Percentiles rank a stretch among this genome's conserved stretches.
Evolutionary conservation across 2,329 filamentous ascomycete species (phyloP).

Genomic region (Fusarium graminum): DNA sequence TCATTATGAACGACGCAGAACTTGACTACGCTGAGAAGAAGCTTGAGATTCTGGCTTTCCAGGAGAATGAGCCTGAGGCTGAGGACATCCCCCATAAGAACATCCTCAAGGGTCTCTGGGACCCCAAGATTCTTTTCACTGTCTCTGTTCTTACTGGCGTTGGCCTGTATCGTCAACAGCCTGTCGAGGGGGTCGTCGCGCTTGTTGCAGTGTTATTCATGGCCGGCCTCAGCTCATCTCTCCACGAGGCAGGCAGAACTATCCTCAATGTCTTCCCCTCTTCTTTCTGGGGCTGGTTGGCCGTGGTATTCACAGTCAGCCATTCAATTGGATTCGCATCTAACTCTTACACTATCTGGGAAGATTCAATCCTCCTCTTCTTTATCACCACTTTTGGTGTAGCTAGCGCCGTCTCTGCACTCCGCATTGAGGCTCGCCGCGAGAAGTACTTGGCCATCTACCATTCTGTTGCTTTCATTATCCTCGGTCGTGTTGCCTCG

Average conservation of each 20-base stretch:
- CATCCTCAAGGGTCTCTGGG: conserved; percentile 55
- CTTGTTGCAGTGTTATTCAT: conserved; percentile 54
- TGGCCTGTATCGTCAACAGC: conserved; percentile 52
- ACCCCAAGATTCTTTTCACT: conserved; percentile 53
- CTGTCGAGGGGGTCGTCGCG: conserved; percentile 55
- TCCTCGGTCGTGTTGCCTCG: conserved; percentile 83
- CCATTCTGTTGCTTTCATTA: conserved; percentile 85
- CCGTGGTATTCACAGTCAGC: conserved; percentile 82
- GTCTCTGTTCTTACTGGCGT: conserved; percentile 49
- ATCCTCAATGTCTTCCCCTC: conserved; percentile 71
- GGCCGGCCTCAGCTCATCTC: conserved; percentile 59
- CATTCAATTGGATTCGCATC: conserved; percentile 96
- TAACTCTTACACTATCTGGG: conserved; percentile 99
- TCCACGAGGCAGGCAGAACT: conserved; percentile 60
- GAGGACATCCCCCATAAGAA: conserved; percentile 54
- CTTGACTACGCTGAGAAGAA: conserved; percentile 71
- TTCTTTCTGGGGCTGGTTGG: conserved; percentile 91
- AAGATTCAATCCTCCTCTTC: conserved; percentile 93
- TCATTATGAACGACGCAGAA: conserved; percentile 67
- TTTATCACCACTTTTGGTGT: conserved; percentile 90
- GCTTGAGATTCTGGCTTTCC: conserved; percentile 62
- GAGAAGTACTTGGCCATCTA: conserved; percentile 84
- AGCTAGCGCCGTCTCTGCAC: conserved; percentile 78
- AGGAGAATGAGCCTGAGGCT: conserved; percentile 57
- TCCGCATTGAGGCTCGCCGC: conserved; percentile 74